phyloP scores from a whole-genome alignment of 441 rosid genomes.

The Erysimum pusillum region DNA sequence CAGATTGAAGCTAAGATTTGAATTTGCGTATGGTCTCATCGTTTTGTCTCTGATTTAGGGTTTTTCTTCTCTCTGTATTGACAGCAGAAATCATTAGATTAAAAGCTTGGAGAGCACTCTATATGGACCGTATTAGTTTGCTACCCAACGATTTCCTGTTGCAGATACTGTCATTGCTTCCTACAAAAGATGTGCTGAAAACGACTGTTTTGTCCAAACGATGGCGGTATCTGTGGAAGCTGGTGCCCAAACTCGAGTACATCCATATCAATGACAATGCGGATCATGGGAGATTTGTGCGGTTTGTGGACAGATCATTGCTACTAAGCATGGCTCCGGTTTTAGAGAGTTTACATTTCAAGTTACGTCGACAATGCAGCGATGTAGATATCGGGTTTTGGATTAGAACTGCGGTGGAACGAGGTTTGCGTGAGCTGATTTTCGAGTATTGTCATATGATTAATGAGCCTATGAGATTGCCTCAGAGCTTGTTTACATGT shows the following conservation, averaged over 20 bases:
- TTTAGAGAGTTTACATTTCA: conserved; percentile 27
- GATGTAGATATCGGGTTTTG: conserved; percentile 19
- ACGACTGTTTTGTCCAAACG: conserved; percentile 4
- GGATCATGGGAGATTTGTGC: background rate
- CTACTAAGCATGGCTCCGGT: conserved; percentile 19
- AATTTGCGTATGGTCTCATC: too few relatives aligned
- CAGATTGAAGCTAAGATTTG: too few relatives aligned
- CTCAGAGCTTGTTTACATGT: conserved; percentile 35
- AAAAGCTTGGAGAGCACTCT: background rate
- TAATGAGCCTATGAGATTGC: background rate
- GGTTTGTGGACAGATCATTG: conserved; percentile 23
- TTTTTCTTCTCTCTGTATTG: background rate
- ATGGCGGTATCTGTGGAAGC: conserved; percentile 20
- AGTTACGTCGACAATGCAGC: conserved; percentile 10
- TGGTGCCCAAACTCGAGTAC: conserved; percentile 19
- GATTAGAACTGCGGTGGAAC: conserved; percentile 20
- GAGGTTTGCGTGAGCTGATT: conserved; percentile 28
- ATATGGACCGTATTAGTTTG: conserved; percentile 10
- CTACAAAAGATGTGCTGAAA: background rate
- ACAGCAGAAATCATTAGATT: background rate
- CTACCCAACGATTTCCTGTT: conserved; percentile 18
- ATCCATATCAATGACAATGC: background rate
- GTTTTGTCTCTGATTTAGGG: background rate
- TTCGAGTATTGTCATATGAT: background rate
- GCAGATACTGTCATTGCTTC: conserved; percentile 2